These are phyloP conservation scores for Candida hungchunana DNA, from an alignment of 805 yeast species.

Conservation along the genomic window DNA sequence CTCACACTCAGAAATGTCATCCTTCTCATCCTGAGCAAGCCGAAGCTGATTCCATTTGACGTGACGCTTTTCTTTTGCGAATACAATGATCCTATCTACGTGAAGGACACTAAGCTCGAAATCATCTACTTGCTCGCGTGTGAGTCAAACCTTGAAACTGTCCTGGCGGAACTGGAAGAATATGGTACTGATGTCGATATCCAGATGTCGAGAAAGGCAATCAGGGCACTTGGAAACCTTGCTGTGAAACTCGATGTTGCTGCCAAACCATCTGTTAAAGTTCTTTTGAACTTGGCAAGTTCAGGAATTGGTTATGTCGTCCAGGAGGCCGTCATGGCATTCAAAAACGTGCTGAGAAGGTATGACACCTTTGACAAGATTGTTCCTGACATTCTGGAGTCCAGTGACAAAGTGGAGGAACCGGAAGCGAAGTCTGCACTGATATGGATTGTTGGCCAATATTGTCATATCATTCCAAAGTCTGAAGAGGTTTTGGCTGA, in stretches of 20 bases:
- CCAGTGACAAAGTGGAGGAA: constrained; percentile 56
- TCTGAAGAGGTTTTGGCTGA: constrained; percentile 38
- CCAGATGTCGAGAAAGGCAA: constrained; percentile 82
- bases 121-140: constrained; percentile 77
- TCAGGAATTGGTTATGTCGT: constrained; percentile 69
- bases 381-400: constrained; percentile 37
- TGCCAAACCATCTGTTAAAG: constrained; percentile 59
- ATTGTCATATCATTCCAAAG: constrained; percentile 44
- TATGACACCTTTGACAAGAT: constrained; percentile 59
- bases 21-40: constrained; percentile 61
- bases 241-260: constrained; percentile 70
- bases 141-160: constrained; percentile 52
- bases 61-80: constrained; percentile 80
- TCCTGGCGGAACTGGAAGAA: constrained; percentile 73
- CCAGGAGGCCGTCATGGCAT: constrained; percentile 75
- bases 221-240: constrained; percentile 84
- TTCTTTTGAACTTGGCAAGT: constrained; percentile 53
- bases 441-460: constrained; percentile 83
- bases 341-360: constrained; percentile 70
- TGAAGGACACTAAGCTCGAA: constrained; percentile 87
- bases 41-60: constrained; percentile 56
- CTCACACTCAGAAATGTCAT: constrained; percentile 78
- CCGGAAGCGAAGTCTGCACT: constrained; percentile 75
- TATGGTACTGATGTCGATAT: constrained; percentile 86
- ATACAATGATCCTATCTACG: constrained; percentile 80